These are phyloP conservation scores for Aspergillus leporis DNA, from an alignment of 495 filamentous ascomycete species.

Conservation along the genomic window DNA sequence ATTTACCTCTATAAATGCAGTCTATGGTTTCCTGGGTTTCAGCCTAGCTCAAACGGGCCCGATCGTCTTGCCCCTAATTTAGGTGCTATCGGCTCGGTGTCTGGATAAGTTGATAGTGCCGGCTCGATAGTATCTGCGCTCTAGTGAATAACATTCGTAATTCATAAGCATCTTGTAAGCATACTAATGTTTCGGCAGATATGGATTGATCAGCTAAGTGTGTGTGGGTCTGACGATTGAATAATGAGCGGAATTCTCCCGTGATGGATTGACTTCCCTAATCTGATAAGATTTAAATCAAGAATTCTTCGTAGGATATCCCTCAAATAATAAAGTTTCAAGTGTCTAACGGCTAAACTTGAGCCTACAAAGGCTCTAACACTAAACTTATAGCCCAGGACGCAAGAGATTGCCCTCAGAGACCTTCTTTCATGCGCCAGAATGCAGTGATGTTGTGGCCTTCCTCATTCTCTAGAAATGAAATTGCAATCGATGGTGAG, in stretches of 20 bases:
- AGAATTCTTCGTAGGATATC: background rate
- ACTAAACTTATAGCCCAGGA: too few species aligned
- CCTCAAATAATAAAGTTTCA: background rate
- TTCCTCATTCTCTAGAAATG: background rate
- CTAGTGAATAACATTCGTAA: background rate
- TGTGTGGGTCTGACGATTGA: background rate
- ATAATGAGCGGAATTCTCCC: background rate
- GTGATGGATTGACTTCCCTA: background rate
- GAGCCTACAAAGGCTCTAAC: background rate
- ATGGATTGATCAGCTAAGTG: background rate
- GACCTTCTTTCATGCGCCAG: too few species aligned
- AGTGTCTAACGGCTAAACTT: too few species aligned
- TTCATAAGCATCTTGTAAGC: conserved; percentile 3
- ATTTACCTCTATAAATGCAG: background rate
- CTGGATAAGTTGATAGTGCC: background rate
- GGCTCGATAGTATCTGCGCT: background rate
- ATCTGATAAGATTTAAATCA: background rate
- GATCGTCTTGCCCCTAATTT: background rate
- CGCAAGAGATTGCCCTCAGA: too few species aligned
- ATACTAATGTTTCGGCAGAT: background rate
- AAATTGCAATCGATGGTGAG: background rate
- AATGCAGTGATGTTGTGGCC: too few species aligned
- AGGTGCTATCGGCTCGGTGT: background rate
- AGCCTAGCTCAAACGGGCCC: background rate
- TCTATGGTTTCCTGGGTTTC: background rate